These are phyloP conservation scores for Cyberlindnera petersonii DNA, from an alignment of 805 yeast genomes.

Conservation along the genomic window DNA sequence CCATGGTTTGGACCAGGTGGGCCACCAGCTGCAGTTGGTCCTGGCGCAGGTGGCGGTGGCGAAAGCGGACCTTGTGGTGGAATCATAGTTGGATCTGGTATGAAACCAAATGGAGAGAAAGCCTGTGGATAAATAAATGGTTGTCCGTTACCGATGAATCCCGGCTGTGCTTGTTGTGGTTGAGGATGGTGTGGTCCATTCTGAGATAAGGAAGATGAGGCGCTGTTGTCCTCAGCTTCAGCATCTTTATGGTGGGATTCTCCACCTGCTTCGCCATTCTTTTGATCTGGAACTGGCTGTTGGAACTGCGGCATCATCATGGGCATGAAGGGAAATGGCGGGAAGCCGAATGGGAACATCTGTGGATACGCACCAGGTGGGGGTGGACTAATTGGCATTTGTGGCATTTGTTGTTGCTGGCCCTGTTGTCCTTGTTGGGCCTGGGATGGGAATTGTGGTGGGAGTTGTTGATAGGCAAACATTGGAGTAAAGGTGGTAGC, in stretches of 20 bases:
- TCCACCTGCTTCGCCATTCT: no score
- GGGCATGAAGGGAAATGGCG: constrained; percentile 35
- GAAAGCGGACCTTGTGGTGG: constrained; percentile 5
- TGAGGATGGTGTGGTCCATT: constrained; percentile 18
- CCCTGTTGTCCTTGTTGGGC: no score
- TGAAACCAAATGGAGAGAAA: constrained; percentile 27
- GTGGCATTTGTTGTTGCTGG: not conserved
- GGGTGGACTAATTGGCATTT: constrained; percentile 9
- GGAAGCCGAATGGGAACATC: constrained; percentile 35
- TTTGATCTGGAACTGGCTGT: constrained; percentile 4
- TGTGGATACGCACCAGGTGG: constrained; percentile 27
- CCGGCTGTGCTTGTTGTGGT: constrained; percentile 17
- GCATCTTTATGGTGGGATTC: no score
- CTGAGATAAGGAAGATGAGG: no score
- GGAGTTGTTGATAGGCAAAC: constrained; percentile 24
- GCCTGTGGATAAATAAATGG: constrained; percentile 29
- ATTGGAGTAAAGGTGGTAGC: constrained; percentile 55
- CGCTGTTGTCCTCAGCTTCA: not conserved
- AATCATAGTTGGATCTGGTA: constrained; percentile 19
- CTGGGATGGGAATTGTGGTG: no score
- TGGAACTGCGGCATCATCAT: constrained; percentile 27
- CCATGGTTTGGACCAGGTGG: constrained; percentile 1
- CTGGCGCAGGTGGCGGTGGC: constrained; percentile 6
- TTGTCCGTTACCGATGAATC: constrained; percentile 13
- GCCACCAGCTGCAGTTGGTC: not conserved